A percentile compares a stretch with the other conserved stretches of the same genome.
These are phyloP conservation scores for Pseudohalonectria lignicola DNA, from an alignment of 2,329 filamentous ascomycete species.

Conservation along the genomic window DNA sequence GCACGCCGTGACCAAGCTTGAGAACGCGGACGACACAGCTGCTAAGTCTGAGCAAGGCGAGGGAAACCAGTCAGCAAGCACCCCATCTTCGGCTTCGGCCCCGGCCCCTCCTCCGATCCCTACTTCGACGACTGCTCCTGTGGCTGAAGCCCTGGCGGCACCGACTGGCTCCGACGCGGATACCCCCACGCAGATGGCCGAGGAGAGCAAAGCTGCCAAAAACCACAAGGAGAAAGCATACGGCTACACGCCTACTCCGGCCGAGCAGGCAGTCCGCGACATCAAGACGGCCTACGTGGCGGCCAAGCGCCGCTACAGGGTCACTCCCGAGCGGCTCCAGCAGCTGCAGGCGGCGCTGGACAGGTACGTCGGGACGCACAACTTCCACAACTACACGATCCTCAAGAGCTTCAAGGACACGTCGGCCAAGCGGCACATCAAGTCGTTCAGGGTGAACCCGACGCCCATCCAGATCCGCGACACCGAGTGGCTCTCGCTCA, in stretches of 20 bases:
- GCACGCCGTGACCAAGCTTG: constrained; percentile 26
- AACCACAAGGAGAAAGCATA: constrained; percentile 5
- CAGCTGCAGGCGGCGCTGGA: constrained; percentile 67
- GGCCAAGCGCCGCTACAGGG: constrained; percentile 78
- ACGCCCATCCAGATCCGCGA: constrained; percentile 75
- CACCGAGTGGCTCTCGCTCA: constrained; percentile 91
- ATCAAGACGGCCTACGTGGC: constrained; percentile 73
- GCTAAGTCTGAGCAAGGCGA: background rate
- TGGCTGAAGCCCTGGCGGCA: too few relatives aligned
- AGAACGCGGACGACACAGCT: constrained; percentile 2
- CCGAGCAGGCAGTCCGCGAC: constrained; percentile 57
- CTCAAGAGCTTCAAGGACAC: constrained; percentile 74
- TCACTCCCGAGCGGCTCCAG: constrained; percentile 58
- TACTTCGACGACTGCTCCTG: too few relatives aligned
- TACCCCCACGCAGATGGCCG: constrained; percentile 2
- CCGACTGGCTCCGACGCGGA: too few relatives aligned
- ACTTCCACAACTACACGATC: constrained; percentile 97
- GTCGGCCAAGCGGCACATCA: constrained; percentile 82
- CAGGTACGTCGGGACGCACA: constrained; percentile 72
- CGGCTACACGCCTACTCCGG: constrained; percentile 28
- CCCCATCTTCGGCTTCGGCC: constrained; percentile 6
- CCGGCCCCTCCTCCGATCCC: too few relatives aligned
- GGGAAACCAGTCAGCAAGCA: too few relatives aligned
- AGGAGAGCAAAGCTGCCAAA: constrained; percentile 4
- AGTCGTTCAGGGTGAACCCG: constrained; percentile 71